Evolutionary conservation across 306 rosid species (phyloP).

Genomic region (Medicago arabica): DNA sequence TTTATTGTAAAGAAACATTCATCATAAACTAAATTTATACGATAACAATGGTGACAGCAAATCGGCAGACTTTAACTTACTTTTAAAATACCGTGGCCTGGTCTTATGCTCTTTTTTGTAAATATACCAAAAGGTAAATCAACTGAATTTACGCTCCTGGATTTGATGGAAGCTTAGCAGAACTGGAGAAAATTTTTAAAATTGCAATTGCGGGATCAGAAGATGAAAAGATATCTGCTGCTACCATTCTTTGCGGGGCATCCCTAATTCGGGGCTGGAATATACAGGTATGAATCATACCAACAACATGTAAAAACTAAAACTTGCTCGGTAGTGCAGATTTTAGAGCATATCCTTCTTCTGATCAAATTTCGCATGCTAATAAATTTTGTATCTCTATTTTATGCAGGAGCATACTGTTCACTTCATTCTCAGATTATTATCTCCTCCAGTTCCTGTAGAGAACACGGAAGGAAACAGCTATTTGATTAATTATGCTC

Average conservation of each 20-base stretch:
- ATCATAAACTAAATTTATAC: conserved; percentile 37
- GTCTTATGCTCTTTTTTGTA: conserved; percentile 95
- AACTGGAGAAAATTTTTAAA: conserved; percentile 86
- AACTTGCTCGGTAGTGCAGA: conserved; percentile 30
- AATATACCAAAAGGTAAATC: conserved; percentile 83
- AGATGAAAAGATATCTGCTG: conserved; percentile 91
- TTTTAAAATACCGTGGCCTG: conserved; percentile 54
- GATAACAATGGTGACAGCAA: conserved; percentile 36
- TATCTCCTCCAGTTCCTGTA: conserved; percentile 81
- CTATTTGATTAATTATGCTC: conserved; percentile 84
- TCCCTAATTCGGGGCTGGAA: conserved; percentile 94
- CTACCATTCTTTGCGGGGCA: conserved; percentile 92
- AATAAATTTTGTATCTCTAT: conserved; percentile 36
- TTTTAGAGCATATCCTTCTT: conserved; percentile 20
- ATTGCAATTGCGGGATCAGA: conserved; percentile 86
- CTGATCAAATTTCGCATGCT: conserved; percentile 36
- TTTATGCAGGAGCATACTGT: conserved; percentile 89
- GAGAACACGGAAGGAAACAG: conserved; percentile 64
- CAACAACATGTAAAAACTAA: conserved; percentile 1
- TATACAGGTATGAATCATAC: conserved; percentile 73
- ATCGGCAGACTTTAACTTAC: conserved; percentile 47
- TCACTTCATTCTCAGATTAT: conserved; percentile 77
- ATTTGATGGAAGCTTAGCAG: conserved; percentile 99
- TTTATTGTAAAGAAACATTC: conserved; percentile 22
- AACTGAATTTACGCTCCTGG: conserved; percentile 99